Percentiles rank a stretch among this genome's conserved stretches.
Evolutionary conservation across 768 basidiomycete species (phyloP).

Genomic region (Infundibulicybe gibba): DNA sequence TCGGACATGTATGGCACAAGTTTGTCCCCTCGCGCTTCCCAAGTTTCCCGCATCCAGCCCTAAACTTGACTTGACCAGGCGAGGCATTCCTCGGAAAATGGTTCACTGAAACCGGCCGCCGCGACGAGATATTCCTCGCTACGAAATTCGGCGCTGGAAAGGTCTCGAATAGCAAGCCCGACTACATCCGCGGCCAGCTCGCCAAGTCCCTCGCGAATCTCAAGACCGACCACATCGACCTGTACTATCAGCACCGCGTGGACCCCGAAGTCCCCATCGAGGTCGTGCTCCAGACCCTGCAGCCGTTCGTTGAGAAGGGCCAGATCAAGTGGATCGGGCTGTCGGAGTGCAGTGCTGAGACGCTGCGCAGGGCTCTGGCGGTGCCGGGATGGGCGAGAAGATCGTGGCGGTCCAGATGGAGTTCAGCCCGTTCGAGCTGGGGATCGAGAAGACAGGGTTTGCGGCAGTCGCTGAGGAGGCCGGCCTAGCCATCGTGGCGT

Average conservation of each 20-base stretch:
- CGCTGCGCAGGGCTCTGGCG: slow-evolving; percentile 25
- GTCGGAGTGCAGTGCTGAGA: slow-evolving; percentile 23
- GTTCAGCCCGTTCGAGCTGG: slow-evolving; percentile 20
- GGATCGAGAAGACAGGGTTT: slow-evolving; percentile 25
- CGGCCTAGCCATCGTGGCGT: slow-evolving; percentile 27
- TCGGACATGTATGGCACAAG: neutral
- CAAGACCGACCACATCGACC: slow-evolving; percentile 18
- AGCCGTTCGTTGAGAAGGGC: slow-evolving; percentile 25
- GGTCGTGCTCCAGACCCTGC: slow-evolving; percentile 24
- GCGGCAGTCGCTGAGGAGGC: slow-evolving; percentile 20
- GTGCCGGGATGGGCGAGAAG: slow-evolving; percentile 21
- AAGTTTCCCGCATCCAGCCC: too few relatives aligned
- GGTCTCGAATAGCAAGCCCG: slow-evolving; percentile 8
- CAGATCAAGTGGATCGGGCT: slow-evolving; percentile 30
- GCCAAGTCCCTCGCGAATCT: slow-evolving; percentile 13
- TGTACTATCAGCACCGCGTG: slow-evolving; percentile 28
- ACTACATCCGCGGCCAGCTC: slow-evolving; percentile 7
- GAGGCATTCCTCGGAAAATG: slow-evolving; percentile 17
- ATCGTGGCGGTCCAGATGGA: slow-evolving; percentile 27
- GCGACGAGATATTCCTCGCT: slow-evolving; percentile 21
- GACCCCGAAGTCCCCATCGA: slow-evolving; percentile 27
- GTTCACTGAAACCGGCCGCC: slow-evolving; percentile 18
- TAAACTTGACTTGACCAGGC: slow-evolving; percentile 6
- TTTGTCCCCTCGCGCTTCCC: too few relatives aligned
- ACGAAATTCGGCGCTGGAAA: slow-evolving; percentile 18